Percentiles rank a stretch among this genome's conserved stretches.
These are phyloP conservation scores for Skeletonema marinoi DNA, from an alignment of 108 stramenopile species.

Conservation along the genomic window DNA sequence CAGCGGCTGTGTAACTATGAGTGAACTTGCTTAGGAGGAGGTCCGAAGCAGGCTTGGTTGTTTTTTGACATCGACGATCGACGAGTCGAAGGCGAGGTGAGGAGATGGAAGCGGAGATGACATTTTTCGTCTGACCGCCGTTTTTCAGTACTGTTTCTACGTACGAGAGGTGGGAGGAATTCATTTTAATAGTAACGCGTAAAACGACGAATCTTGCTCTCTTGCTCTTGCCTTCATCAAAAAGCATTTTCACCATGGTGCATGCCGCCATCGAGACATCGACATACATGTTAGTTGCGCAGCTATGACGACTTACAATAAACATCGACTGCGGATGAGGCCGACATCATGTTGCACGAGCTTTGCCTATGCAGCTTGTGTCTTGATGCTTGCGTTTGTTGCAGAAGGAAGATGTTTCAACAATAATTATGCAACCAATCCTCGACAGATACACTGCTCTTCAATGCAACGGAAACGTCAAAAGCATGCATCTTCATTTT, in stretches of 20 bases:
- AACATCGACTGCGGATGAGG: not conserved
- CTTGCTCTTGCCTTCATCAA: not conserved
- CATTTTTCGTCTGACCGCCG: not conserved
- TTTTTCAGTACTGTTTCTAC: constrained; percentile 16
- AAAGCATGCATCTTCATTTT: not conserved
- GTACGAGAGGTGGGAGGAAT: not conserved
- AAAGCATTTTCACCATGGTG: too few species aligned
- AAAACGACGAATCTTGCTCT: not conserved
- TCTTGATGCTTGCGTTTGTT: not conserved
- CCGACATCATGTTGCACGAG: not conserved
- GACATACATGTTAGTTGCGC: not conserved
- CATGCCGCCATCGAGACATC: not conserved
- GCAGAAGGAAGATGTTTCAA: not conserved
- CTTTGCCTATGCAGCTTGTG: not conserved
- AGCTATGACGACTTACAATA: not conserved
- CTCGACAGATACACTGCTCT: not conserved
- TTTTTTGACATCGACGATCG: not conserved
- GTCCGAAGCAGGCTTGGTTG: not conserved
- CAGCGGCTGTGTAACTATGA: constrained; percentile 28
- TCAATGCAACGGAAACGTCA: not conserved
- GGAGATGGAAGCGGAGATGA: not conserved
- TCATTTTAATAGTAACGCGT: constrained; percentile 11
- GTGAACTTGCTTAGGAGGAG: not conserved
- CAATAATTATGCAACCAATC: not conserved
- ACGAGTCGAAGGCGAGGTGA: not conserved